Conservation (phyloP, 495 filamentous ascomycete genomes). For the Aspergillus incahuasiensis region DNA sequence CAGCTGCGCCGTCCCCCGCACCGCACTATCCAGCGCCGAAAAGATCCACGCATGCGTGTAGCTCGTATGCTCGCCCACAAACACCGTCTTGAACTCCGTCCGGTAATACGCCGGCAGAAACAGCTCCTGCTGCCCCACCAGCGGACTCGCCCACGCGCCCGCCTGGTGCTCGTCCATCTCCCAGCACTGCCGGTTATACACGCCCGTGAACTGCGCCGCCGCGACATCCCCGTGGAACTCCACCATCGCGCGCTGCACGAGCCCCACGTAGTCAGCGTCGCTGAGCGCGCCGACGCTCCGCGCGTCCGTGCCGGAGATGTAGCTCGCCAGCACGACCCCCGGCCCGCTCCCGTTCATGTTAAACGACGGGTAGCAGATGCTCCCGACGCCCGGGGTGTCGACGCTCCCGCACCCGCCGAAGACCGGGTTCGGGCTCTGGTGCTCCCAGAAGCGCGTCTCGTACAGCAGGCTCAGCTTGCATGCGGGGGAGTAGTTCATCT, state of each 20-base stretch:
- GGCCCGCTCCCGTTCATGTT: conserved; percentile 58
- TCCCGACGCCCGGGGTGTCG: conserved; percentile 55
- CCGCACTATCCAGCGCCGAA: conserved; percentile 60
- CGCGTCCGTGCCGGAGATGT: conserved; percentile 43
- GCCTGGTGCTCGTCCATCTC: conserved; percentile 47
- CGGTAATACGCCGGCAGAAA: conserved; percentile 67
- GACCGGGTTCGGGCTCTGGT: conserved; percentile 51
- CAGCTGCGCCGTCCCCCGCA: conserved; percentile 60
- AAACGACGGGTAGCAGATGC: conserved; percentile 61
- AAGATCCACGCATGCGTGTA: conserved; percentile 76
- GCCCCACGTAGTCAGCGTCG: conserved; percentile 50
- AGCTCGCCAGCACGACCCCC: conserved; percentile 58
- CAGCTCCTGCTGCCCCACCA: conserved; percentile 56
- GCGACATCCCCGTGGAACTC: conserved; percentile 57
- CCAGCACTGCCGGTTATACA: conserved; percentile 58
- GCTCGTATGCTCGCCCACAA: conserved; percentile 66
- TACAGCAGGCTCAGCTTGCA: conserved; percentile 67
- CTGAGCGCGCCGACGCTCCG: conserved; percentile 41
- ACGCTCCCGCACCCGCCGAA: conserved; percentile 55
- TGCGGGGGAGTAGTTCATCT: conserved; percentile 50
- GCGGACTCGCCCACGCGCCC: conserved; percentile 53
- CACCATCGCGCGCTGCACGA: conserved; percentile 53
- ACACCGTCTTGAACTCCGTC: conserved; percentile 62
- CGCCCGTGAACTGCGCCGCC: conserved; percentile 52
- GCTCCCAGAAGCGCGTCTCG: conserved; percentile 64